Percentiles rank a stretch among this genome's conserved stretches.
phyloP scores from a whole-genome alignment of 805 yeast genomes.

The Spathaspora gorwiae region DNA sequence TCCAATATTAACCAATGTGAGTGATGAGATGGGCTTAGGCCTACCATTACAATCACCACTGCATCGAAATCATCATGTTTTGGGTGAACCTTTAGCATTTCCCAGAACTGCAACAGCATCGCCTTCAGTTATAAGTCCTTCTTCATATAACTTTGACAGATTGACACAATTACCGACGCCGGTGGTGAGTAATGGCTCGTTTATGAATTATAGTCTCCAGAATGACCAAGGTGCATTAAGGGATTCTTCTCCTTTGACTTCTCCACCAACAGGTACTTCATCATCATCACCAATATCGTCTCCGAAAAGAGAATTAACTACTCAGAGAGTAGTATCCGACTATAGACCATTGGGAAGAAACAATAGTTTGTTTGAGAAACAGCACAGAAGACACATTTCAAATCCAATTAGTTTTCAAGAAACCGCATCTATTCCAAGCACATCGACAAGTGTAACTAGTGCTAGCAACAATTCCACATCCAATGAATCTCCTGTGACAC shows the following conservation, averaged over 20 bases:
- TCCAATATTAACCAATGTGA: not conserved
- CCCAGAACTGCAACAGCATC: not conserved
- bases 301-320: not conserved
- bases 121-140: not conserved
- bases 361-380: constrained; percentile 10
- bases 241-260: not conserved
- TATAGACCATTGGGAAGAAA: constrained; percentile 26
- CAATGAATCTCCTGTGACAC: constrained; percentile 8
- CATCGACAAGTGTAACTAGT: not conserved
- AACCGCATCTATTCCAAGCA: constrained; percentile 8
- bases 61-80: not conserved
- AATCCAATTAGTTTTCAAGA: constrained; percentile 14
- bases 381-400: constrained; percentile 17
- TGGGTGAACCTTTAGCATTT: not conserved
- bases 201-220: constrained; percentile 10
- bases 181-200: constrained; percentile 21
- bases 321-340: constrained; percentile 32
- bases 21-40: too few relatives aligned
- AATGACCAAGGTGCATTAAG: not conserved
- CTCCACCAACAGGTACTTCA: not conserved
- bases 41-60: not conserved
- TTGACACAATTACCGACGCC: constrained; percentile 48
- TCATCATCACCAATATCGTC: constrained; percentile 4
- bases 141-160: constrained; percentile 19
- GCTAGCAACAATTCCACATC: constrained; percentile 2